Base-by-base conservation (phyloP, 73 alveolate species). In the Stentor roeselii region DNA sequence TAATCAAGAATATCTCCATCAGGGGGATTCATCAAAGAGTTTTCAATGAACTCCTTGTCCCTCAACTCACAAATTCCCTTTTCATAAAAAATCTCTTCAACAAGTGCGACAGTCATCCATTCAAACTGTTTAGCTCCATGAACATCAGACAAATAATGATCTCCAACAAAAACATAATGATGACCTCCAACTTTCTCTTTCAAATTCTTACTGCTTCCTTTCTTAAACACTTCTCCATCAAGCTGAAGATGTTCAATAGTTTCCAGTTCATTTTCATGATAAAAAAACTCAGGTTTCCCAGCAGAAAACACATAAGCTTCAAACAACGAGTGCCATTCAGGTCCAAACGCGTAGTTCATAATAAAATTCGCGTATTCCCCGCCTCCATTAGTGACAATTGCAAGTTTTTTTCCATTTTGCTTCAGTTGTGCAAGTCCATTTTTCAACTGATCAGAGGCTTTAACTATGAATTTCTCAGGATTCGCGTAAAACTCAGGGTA, bases 1-100 rank as follows among this genome's bases (percentile, higher is more conserved):
- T 67, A 67, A 32, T 67, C 41, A 21, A 67, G 41, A 30, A 32
- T 1, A 21, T 67, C 80, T 21, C 80, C 42, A 30, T 67, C 80
- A 27, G 42, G 41, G 3, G 0, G 37, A 32, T 32, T 21, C 1
- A 15, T 30, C 14, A 11, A n/a, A 11, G 80, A 30, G 1, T 67
- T 32, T 67, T 67, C 80, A 30, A 67, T 67, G 11, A 27, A 36
- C n/a, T 15, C 21, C 1, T 36, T 40, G n/a, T 21, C 0, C 1
- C 41, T 21, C 21, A 67, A 15, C 41, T 27, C 37, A 27, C 21
- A 15, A 21, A 67, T 67, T 21, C 50, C 14, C 34, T 67, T 67
- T 67, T 67, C 80, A 67, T 67, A 67, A 34, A 27, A 67, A 67
- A 67, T 67, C 34, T 67, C 80, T 32, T 67, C 80, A 15, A 67